Evolutionary conservation across 2,329 filamentous ascomycete species (phyloP).

Genomic region (Botrytis squamosa): DNA sequence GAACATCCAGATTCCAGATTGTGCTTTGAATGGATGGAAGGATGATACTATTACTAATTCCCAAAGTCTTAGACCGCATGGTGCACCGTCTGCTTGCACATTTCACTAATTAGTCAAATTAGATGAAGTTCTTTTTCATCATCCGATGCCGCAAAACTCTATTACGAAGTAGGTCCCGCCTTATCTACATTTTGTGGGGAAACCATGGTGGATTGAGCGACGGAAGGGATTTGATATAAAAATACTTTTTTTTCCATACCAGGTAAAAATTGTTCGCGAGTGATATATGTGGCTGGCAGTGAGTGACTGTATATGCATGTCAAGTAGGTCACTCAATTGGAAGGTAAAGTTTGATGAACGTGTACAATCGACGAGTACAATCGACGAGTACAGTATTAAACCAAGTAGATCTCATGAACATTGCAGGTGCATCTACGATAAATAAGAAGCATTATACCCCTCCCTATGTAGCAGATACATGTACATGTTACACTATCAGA

Average conservation of each 20-base stretch:
- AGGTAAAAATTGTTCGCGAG: background rate
- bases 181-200: constrained; percentile 13
- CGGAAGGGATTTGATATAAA: constrained; percentile 8
- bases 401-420: background rate
- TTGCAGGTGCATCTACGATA: background rate
- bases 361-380: background rate
- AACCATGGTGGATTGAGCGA: background rate
- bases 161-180: constrained; percentile 6
- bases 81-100: background rate
- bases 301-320: background rate
- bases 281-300: background rate
- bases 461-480: background rate
- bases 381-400: background rate
- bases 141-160: constrained; percentile 17
- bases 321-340: too few species aligned
- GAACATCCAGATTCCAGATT: background rate
- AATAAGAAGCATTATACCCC: background rate
- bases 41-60: constrained; percentile 1
- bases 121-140: constrained; percentile 14
- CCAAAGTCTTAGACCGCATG: background rate
- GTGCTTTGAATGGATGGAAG: background rate
- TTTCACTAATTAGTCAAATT: constrained; percentile 5
- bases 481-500: background rate
- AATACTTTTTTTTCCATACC: background rate
- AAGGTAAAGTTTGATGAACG: background rate